Conservation (phyloP, 768 basidiomycete species). For the Tylopilus cervinicoccineus region DNA sequence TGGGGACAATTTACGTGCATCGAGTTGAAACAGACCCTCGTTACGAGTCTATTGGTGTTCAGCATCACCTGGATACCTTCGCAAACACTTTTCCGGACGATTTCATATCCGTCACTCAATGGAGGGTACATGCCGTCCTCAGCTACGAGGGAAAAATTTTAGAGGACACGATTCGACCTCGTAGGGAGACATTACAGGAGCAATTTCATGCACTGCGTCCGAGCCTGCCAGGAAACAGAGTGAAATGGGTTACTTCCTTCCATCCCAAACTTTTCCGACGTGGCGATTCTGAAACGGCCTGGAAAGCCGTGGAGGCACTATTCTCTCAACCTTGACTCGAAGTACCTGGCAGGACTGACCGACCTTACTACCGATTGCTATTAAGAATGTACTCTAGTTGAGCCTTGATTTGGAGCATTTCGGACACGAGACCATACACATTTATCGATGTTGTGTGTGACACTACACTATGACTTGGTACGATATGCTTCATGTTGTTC, state of each 20-base stretch:
- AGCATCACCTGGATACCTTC: slow-evolving; percentile 9
- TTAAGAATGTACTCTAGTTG: neutral
- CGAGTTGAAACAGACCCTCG: neutral
- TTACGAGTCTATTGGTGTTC: neutral
- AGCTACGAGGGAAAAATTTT: neutral
- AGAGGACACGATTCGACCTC: neutral
- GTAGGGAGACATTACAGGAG: neutral
- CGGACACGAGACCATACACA: neutral
- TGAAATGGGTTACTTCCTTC: neutral
- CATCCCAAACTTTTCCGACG: neutral
- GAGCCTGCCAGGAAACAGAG: neutral
- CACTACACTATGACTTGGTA: neutral
- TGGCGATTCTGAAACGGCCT: slow-evolving; percentile 1
- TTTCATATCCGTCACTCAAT: neutral
- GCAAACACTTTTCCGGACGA: neutral
- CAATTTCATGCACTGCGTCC: neutral
- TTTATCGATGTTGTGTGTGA: too few species aligned
- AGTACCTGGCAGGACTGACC: neutral
- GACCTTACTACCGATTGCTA: neutral
- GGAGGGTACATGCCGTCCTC: slow-evolving; percentile 9
- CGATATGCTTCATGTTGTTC: neutral
- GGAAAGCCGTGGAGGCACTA: slow-evolving; percentile 9
- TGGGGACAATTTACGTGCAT: too few species aligned
- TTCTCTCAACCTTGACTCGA: neutral
- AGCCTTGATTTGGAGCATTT: neutral